phyloP scores from a whole-genome alignment of 2,329 filamentous ascomycete species.

The Graphilbum fragrans region DNA sequence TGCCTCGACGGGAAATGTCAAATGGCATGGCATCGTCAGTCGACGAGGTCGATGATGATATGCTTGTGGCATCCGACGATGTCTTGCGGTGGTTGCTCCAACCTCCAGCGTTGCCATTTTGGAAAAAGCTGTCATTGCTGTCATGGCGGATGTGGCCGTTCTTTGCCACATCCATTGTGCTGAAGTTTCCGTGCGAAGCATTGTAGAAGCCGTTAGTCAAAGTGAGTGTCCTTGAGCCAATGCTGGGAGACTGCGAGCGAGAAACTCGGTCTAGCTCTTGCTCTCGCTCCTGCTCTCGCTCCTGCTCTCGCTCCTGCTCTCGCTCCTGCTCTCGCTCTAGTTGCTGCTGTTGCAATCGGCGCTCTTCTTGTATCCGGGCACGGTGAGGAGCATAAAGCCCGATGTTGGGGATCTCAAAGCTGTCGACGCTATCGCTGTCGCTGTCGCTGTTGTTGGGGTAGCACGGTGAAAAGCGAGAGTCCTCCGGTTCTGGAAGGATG shows the following conservation, averaged over 20 bases:
- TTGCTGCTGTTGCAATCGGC: background rate
- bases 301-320: background rate
- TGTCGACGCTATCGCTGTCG: constrained; percentile 10
- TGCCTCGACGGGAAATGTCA: constrained; percentile 20
- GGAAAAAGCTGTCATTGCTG: background rate
- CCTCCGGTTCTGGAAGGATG: background rate
- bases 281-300: background rate
- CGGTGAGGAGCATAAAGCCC: constrained; percentile 3
- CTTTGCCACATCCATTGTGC: too few relatives aligned
- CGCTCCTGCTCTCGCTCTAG: constrained; percentile 1
- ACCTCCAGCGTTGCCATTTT: constrained; percentile 8
- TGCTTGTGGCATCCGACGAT: constrained; percentile 8
- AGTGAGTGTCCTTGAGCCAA: background rate
- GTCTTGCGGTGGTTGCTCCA: constrained; percentile 10
- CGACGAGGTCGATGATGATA: constrained; percentile 17
- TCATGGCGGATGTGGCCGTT: constrained; percentile 1
- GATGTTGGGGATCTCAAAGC: constrained; percentile 10
- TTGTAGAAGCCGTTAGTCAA: too few relatives aligned
- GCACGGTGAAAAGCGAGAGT: background rate
- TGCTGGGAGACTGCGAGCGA: background rate
- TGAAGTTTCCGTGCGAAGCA: too few relatives aligned
- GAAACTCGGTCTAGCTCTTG: background rate
- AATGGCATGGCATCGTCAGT: constrained; percentile 18
- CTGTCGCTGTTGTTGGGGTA: constrained; percentile 1
- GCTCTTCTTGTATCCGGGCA: background rate